A percentile compares a stretch with the other conserved stretches of the same genome.
These are phyloP conservation scores for Pythium myriotylum DNA, from an alignment of 352 stramenopile genomes.

Conservation along the genomic window DNA sequence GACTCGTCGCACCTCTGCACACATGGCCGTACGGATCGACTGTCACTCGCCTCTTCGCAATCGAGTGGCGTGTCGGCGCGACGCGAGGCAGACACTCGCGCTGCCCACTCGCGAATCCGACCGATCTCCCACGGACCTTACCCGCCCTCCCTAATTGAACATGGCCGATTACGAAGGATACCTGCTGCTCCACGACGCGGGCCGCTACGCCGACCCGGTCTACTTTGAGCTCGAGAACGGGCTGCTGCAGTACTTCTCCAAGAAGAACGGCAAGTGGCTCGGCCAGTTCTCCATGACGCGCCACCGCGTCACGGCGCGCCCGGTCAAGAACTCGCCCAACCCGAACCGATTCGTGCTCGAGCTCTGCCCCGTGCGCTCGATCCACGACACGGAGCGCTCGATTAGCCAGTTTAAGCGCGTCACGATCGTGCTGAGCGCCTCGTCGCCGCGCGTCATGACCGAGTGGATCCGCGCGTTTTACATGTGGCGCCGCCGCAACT, in stretches of 20 bases:
- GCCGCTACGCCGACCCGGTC: slow-evolving; percentile 52
- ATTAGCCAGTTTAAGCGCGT: slow-evolving; percentile 61
- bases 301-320: slow-evolving; percentile 58
- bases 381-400: slow-evolving; percentile 75
- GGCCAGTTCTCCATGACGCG: slow-evolving; percentile 75
- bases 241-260: slow-evolving; percentile 74
- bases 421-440: slow-evolving; percentile 62
- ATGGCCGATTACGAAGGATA: slow-evolving; percentile 86
- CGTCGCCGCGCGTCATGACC: slow-evolving; percentile 42
- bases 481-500: slow-evolving; percentile 79
- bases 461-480: slow-evolving; percentile 73
- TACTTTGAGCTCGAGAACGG: slow-evolving; percentile 78
- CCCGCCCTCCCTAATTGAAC: not conserved
- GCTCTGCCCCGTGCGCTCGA: slow-evolving; percentile 69
- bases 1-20: slow-evolving; percentile 5
- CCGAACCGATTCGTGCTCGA: slow-evolving; percentile 78
- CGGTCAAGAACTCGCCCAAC: slow-evolving; percentile 42
- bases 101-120: slow-evolving; percentile 6
- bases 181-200: slow-evolving; percentile 68
- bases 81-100: not conserved
- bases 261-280: slow-evolving; percentile 70
- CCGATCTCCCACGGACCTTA: not conserved
- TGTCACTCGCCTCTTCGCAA: slow-evolving; percentile 1
- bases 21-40: slow-evolving; percentile 5
- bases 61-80: not conserved